Evolutionary conservation across 78 protist genomes (phyloP), one percentile per base, ranked within the genome.

Genomic region (Isochrysis galbana): DNA sequence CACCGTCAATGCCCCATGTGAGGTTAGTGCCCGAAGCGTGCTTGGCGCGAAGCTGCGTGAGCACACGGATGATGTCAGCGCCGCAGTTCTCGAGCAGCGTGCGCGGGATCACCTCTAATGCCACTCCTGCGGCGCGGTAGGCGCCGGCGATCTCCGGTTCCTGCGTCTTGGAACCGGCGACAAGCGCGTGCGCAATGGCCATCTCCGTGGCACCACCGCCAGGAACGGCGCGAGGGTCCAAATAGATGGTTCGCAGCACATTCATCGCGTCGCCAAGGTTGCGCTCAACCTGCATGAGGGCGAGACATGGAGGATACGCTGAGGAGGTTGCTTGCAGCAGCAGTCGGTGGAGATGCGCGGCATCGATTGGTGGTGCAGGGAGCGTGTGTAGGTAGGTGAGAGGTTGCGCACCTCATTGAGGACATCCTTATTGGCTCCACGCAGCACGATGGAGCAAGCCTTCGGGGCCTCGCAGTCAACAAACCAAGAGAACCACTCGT

Each of bases 31-130:
- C 86, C 77, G 39, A 44, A 80, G 95, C 39, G 77, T n/a, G 36
- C 98, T 98, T 94, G 45, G 94, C 94, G 11, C 99, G 92, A 61
- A 99, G 98, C 90, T 97, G 98, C 19, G 99, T 99, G n/a, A 98
- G 46, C 36, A 94, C 41, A 41, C 98, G 97, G 55, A 99, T 95
- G 78, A 96, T 97, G 42, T 97, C 95, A 44, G 97, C 98, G 45
- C 99, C 99, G 91, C 99, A 99, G 97, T 99, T 99, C 93, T 97
- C 97, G 47, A 96, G 97, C n/a, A 99, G 95, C 23, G 99, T 98
- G 55, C 99, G 93, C 72, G 99, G 99, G 61, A 99, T 97, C 34
- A 96, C 95, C 92, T 98, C 98, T 29, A 98, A 48, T 22, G 98
- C 98, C 26, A 42, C 39, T 67, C 99, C 99, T 4, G 97, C 95